A percentile compares a stretch with the other conserved stretches of the same genome.
Evolutionary conservation across 768 basidiomycete genomes (phyloP).

Genomic region (Clitopilus hobsonii): DNA sequence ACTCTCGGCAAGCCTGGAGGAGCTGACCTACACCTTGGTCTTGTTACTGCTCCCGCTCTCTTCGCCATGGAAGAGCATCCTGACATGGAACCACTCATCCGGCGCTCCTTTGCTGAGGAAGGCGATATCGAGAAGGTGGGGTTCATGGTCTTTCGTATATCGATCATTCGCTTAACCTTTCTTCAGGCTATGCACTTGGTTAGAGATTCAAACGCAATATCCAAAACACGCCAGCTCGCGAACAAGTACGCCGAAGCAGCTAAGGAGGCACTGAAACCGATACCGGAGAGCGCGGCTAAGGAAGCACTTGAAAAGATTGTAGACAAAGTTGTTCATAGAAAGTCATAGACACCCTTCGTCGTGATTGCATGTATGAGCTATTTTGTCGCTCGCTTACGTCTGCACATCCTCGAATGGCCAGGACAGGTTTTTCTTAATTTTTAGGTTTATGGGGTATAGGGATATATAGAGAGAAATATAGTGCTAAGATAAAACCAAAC

Average conservation of each 20-base stretch:
- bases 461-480: not conserved
- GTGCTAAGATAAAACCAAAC: not conserved
- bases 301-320: conserved; percentile 52
- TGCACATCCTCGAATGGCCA: not conserved
- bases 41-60: conserved; percentile 76
- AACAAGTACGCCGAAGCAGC: conserved; percentile 75
- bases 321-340: not conserved
- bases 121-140: conserved; percentile 65
- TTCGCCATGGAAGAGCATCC: conserved; percentile 86
- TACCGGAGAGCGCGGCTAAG: conserved; percentile 82
- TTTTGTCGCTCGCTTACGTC: not conserved
- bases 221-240: conserved; percentile 77
- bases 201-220: conserved; percentile 64
- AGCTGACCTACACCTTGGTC: conserved; percentile 23
- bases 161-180: not conserved
- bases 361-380: too few relatives aligned
- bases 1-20: conserved; percentile 2
- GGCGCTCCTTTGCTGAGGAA: conserved; percentile 67
- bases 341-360: not conserved
- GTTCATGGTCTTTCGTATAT: not conserved
- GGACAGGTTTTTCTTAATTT: not conserved
- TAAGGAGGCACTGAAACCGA: conserved; percentile 53
- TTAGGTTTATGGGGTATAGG: not conserved
- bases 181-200: conserved; percentile 54
- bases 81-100: conserved; percentile 71